A percentile compares a stretch with the other conserved stretches of the same genome.
phyloP scores from a whole-genome alignment of 2,329 filamentous ascomycete genomes.

The Didymella keratinophila region DNA sequence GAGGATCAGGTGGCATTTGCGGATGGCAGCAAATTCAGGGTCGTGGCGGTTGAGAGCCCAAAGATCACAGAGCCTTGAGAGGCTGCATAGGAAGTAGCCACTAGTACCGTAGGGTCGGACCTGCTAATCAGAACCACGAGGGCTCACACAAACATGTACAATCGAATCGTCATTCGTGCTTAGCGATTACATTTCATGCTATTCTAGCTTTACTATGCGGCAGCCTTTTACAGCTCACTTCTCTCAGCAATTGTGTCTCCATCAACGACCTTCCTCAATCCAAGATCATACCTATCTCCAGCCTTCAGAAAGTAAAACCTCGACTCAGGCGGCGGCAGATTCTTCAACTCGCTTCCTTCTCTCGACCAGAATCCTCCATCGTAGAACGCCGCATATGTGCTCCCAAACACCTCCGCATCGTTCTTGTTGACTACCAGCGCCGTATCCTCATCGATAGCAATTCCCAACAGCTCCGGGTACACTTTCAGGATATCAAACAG shows the following conservation, averaged over 20 bases:
- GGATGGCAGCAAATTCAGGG: constrained; percentile 23
- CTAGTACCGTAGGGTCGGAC: not conserved
- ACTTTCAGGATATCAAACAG: constrained; percentile 34
- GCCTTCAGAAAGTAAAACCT: constrained; percentile 36
- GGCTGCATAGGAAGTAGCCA: not conserved
- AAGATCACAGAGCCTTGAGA: constrained; percentile 22
- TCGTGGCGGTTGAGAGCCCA: constrained; percentile 27
- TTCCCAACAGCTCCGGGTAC: constrained; percentile 30
- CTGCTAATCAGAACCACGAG: not conserved
- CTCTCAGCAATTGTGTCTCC: constrained; percentile 1
- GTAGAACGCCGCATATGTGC: constrained; percentile 37
- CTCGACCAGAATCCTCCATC: constrained; percentile 39
- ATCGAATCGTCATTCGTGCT: not conserved
- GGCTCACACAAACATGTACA: not conserved
- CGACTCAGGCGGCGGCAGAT: constrained; percentile 21
- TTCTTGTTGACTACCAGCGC: constrained; percentile 34
- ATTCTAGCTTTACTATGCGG: not conserved
- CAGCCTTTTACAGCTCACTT: constrained; percentile 11
- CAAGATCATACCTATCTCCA: constrained; percentile 34
- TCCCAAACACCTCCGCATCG: constrained; percentile 35
- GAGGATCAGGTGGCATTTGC: constrained; percentile 27
- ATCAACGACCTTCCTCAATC: constrained; percentile 23
- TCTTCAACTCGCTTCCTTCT: constrained; percentile 31
- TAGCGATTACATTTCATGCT: not conserved
- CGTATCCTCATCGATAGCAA: constrained; percentile 40